Base-by-base conservation (phyloP, 257 asterid genomes). In the Thymus mandschuricus region DNA sequence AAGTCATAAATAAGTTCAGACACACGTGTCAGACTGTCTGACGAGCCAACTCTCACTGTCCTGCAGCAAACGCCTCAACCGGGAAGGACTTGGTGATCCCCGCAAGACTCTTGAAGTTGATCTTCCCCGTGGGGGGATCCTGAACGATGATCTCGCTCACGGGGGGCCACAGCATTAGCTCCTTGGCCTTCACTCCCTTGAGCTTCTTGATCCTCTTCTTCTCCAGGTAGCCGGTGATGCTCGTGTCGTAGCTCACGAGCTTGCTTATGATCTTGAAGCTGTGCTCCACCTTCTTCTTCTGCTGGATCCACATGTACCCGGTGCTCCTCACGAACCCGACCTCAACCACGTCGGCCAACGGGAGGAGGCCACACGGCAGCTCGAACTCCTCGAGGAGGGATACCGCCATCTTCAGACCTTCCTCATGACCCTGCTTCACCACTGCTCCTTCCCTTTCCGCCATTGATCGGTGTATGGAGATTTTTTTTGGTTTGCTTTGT, bases 21-120 rank as follows among this genome's bases (percentile, higher is more conserved):
- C 44, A 44, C 48, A 11, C 12, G 2, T 45, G 44, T 64, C 7
- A 64, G 58, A 29, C 69, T 7, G 21, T 38, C 1, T n/a, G 15
- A 61, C 66, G 10, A 34, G 21, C n/a, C 55, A 29, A 82, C 44
- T 3, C 5, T 72, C 38, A 83, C 87, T 83, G 92, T 10, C 88
- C 89, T 6, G 82, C 83, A 38, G 90, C 89, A 76, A 91, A 89
- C 12, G 89, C 92, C 82, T 89, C 89, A 1, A 76, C 85, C 0
- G 92, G 96, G 71, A 87, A 84, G 5, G 92, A 84, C 83, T 86
- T 91, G 46, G 92, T 87, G 76, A 91, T 85, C 4, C 97, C 91
- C 0, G 89, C 95, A 15, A 91, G 89, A 57, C 96, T 86, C 87
- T 89, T 91, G 87, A 91, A 83, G 46, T 82, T 87, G 59, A 91